phyloP scores from a whole-genome alignment of 148 eudicot genomes.

The Simmondsia chinensis region DNA sequence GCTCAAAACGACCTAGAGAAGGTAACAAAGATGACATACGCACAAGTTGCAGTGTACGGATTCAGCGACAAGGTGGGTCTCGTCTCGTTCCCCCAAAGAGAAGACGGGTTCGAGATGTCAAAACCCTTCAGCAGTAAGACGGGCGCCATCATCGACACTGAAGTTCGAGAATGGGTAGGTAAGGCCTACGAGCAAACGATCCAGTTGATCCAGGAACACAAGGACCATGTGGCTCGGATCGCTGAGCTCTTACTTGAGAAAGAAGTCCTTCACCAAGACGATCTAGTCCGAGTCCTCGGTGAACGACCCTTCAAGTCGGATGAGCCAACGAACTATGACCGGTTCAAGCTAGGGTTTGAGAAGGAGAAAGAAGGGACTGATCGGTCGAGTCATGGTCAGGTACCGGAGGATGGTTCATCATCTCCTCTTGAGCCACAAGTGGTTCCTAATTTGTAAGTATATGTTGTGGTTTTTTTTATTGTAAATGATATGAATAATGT shows the following conservation, averaged over 20 bases:
- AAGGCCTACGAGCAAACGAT: slow-evolving; percentile 67
- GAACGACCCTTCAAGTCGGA: slow-evolving; percentile 59
- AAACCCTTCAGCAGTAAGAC: slow-evolving; percentile 92
- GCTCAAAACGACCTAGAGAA: slow-evolving; percentile 89
- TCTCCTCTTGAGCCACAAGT: no score
- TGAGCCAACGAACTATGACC: slow-evolving; percentile 68
- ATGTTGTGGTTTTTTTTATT: no score
- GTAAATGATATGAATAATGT: no score
- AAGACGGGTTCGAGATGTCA: slow-evolving; percentile 55
- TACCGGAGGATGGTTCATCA: no score
- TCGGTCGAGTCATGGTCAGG: no score
- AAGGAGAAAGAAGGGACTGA: no score
- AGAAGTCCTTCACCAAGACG: slow-evolving; percentile 88
- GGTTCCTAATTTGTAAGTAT: no score
- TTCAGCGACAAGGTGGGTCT: slow-evolving; percentile 91
- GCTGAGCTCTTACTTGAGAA: slow-evolving; percentile 77
- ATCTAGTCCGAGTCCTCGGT: slow-evolving; percentile 62
- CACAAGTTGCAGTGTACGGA: slow-evolving; percentile 84
- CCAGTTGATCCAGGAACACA: slow-evolving; percentile 54
- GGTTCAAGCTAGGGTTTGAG: no score
- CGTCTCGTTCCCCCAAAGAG: slow-evolving; percentile 75
- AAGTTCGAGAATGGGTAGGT: slow-evolving; percentile 78
- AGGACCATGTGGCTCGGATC: slow-evolving; percentile 64
- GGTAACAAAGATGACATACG: slow-evolving; percentile 89
- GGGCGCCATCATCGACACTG: slow-evolving; percentile 63